Conservation (phyloP, 2,329 filamentous ascomycete species). For the Fusarium chlamydosporum region DNA sequence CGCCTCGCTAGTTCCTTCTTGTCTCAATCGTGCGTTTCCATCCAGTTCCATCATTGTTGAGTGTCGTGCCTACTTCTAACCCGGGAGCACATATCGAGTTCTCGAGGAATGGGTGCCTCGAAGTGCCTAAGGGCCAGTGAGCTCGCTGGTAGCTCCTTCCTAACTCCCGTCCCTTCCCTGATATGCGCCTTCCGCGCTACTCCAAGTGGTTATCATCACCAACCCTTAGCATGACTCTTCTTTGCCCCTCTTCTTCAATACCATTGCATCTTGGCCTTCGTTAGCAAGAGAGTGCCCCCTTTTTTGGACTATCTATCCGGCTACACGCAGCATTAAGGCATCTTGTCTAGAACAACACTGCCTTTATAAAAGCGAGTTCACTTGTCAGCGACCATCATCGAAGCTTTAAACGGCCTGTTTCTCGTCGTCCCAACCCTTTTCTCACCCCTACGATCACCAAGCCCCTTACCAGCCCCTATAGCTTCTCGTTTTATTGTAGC, state of each 20-base stretch:
- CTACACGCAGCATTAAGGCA: conserved; percentile 50
- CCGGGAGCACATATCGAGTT: neutral
- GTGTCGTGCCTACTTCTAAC: neutral
- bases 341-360: conserved; percentile 40
- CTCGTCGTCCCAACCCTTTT: neutral
- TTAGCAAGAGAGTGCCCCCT: conserved; percentile 28
- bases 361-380: conserved; percentile 31
- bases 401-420: conserved; percentile 7
- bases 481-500: neutral
- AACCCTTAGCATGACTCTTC: neutral
- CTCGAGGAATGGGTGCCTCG: neutral
- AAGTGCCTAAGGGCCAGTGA: neutral
- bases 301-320: conserved; percentile 51
- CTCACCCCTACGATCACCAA: neutral
- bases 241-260: conserved; percentile 21
- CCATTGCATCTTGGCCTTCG: conserved; percentile 38
- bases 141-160: conserved; percentile 3
- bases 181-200: conserved; percentile 7
- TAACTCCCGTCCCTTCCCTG: neutral
- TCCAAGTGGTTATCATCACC: neutral
- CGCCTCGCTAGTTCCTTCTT: neutral
- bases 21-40: neutral
- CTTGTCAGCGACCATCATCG: conserved; percentile 34
- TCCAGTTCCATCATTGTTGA: too few species aligned
- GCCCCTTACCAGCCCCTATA: neutral